Evolutionary conservation across 805 yeast genomes (phyloP).

Genomic region (Candida sithepensis): DNA sequence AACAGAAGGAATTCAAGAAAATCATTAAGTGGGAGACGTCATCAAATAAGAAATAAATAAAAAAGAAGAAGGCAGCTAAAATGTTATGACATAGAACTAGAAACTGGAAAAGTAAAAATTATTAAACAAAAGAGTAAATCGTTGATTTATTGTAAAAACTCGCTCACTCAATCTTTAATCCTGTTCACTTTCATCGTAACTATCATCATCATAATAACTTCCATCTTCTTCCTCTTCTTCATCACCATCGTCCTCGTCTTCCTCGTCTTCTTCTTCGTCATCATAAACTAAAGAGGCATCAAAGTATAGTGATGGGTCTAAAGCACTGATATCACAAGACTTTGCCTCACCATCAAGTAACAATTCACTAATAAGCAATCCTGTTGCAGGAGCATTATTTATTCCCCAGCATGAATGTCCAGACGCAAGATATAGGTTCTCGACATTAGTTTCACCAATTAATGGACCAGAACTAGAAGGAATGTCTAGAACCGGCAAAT

Average conservation of each 20-base stretch:
- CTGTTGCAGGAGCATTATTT: slow-evolving; percentile 96
- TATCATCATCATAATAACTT: slow-evolving; percentile 14
- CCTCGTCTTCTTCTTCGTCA: slow-evolving; percentile 28
- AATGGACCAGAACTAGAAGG: slow-evolving; percentile 92
- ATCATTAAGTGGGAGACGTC: neutral
- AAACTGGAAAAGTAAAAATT: neutral
- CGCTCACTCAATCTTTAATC: slow-evolving; percentile 2
- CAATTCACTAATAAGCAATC: slow-evolving; percentile 86
- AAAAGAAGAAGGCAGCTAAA: neutral
- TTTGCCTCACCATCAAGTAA: slow-evolving; percentile 76
- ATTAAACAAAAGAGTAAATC: neutral
- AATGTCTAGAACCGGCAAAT: slow-evolving; percentile 89
- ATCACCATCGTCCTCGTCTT: slow-evolving; percentile 23
- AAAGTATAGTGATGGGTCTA: slow-evolving; percentile 85
- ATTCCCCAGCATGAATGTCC: slow-evolving; percentile 99
- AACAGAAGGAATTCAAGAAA: neutral
- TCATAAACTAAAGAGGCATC: slow-evolving; percentile 53
- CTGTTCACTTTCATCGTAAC: slow-evolving; percentile 11
- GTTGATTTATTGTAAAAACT: neutral
- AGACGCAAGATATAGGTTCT: slow-evolving; percentile 71
- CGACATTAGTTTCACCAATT: slow-evolving; percentile 89
- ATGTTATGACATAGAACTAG: neutral
- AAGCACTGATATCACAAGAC: slow-evolving; percentile 74
- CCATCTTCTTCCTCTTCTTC: slow-evolving; percentile 19
- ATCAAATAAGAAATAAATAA: neutral